Conservation (phyloP, 1,284 basidiomycete species). For the Trichosporon coremiiforme region DNA sequence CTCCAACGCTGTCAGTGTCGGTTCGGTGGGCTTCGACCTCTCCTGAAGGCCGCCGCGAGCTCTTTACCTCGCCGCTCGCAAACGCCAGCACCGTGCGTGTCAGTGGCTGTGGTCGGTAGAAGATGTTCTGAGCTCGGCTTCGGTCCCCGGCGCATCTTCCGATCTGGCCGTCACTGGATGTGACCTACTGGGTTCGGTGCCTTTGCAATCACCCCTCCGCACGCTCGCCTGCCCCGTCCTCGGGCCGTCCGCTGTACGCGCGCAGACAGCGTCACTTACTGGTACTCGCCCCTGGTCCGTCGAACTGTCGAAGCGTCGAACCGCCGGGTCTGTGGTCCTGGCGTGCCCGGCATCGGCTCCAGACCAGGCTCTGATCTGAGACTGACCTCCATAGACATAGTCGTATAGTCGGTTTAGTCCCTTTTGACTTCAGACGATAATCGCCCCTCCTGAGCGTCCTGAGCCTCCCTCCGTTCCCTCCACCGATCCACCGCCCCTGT, state of each 20-base stretch:
- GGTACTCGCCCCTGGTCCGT: background rate
- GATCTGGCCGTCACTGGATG: background rate
- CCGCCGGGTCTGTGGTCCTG: slow-evolving; percentile 14
- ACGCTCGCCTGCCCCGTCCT: slow-evolving; percentile 2
- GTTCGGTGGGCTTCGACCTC: slow-evolving; percentile 5
- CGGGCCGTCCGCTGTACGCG: background rate
- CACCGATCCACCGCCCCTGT: slow-evolving; percentile 9
- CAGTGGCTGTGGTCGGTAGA: background rate
- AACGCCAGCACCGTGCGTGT: background rate
- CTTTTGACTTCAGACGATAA: slow-evolving; percentile 11
- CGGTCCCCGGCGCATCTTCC: background rate
- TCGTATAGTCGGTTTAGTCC: slow-evolving; percentile 11
- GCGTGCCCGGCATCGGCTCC: background rate
- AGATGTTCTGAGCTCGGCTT: background rate
- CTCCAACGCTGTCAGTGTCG: background rate
- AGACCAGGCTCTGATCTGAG: slow-evolving; percentile 6
- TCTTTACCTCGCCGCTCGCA: background rate
- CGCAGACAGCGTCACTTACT: background rate
- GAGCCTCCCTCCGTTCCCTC: background rate
- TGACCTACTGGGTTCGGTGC: slow-evolving; percentile 14
- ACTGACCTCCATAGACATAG: slow-evolving; percentile 11
- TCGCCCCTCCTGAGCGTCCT: background rate
- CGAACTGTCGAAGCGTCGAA: background rate
- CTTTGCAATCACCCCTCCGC: slow-evolving; percentile 5
- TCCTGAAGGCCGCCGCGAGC: background rate